Base-by-base conservation (phyloP, 495 filamentous ascomycete species). In the Annulohypoxylon nitens region DNA sequence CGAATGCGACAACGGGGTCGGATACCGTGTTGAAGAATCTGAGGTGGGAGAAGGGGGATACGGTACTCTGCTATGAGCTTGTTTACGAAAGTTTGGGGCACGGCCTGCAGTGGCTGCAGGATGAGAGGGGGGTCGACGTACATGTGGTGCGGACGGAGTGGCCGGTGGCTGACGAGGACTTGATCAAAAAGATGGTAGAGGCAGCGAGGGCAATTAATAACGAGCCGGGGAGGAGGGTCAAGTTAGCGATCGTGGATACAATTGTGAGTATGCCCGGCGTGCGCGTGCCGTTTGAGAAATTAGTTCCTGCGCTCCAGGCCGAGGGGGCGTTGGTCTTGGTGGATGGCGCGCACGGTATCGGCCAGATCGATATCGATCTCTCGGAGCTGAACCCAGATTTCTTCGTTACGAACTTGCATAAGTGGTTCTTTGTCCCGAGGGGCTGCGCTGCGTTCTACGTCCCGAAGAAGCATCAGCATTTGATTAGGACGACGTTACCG, bases 371-470 rank as follows among this genome's bases (percentile, higher is more conserved):
- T 2, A 80, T 98, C 14, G 86, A 94, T 71, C 81, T 97, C 20
- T 73, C 73, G 0, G 77, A 70, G 23, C 78, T 93, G n/a, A 84
- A 90, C 39, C 89, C 92, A 0, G 94, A 98, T 70, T 98, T 97
- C 79, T 90, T 97, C 69, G 86, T 93, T 8, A 89, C 84, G 23
- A 97, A 97, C 76, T 89, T 88, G 73, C 93, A 98, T 81, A 98
- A 98, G 84, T 98, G 95, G 95, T 87, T 97, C 14, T 92, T 89
- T 74, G 88, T 89, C 10, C 95, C 94, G n/a, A 88, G 95, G 47
- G 90, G 89, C 26, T 93, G 89, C 73, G 93, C 94, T 2, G 84
- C 94, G 0, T 87, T 98, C 55, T 92, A 97, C 78, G 93, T 97
- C 1, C 90, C 93, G 0, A 61, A 81, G 9, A 85, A 88, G 11